Evolutionary conservation across 257 asterid genomes (phyloP), one percentile per base, ranked within the genome.

Genomic region (Nicotiana undulata): DNA sequence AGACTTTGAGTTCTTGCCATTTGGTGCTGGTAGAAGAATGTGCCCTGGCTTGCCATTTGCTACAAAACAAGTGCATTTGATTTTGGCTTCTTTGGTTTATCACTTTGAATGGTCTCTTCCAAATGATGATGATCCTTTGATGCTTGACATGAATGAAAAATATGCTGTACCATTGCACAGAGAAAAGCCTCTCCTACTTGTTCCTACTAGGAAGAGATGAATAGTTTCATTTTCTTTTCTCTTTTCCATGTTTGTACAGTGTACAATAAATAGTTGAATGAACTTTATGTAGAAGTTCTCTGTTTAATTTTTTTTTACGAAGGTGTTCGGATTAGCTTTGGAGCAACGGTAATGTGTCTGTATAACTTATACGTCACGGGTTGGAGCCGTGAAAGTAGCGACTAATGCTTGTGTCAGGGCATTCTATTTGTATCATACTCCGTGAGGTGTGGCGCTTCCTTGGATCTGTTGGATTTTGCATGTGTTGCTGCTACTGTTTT

Each of bases 21-120:
- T 89, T 82, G 89, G 89, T 12, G 84, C 89, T 9, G 90, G 92
- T 16, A 80, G 87, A 40, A 89, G 92, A 77, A 87, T 89, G 32
- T 89, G 92, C 52, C 90, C 87, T 0, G 92, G 92, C 4, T 20
- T 84, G 15, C 79, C 85, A 5, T 84, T 89, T 89, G 92, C 87
- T 63, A 16, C 79, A 3, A 84, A 82, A 80, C 82, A 79, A 3
- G 79, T 84, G 17, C 82, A 82, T 52, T 40, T 83, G 10, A 60
- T 84, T 20, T 64, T 89, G 61, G 89, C 86, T 20, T 26, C 83
- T 3, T 60, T 87, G 79, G 49, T 81, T 18, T 80, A 80, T 49
- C 79, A 6, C 63, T 82, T 84, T 9, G 83, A 89, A 28, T 89
- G 90, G 86, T 64, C 86, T 9, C 44, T 63, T 28, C 84, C 86